Evolutionary conservation across 2,329 filamentous ascomycete species (phyloP), one percentile per base, ranked within the genome.

Genomic region (Fusarium sp.): DNA sequence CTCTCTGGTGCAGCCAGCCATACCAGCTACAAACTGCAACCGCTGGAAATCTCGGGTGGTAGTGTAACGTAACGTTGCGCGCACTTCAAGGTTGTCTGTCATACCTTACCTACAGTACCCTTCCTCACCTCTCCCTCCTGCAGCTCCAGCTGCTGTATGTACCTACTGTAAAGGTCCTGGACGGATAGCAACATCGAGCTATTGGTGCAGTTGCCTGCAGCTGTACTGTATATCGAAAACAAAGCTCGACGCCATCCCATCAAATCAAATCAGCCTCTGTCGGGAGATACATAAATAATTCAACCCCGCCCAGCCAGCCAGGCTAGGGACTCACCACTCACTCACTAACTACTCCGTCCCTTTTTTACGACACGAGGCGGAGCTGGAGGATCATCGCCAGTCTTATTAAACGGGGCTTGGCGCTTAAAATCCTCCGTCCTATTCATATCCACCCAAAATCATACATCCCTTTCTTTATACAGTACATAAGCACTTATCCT

Each of bases 51-150:
- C 38, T 65, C 57, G 44, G 61, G 53, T 67, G 62, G 63, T 54
- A 70, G 72, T 78, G 76, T 72, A 78, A 78, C 76, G 76, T 78
- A 76, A 77, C 77, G 76, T 78, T 77, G 71, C 75, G 74, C 68
- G 69, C 75, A 73, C 68, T 65, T 50, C 47, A 26, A 69, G 63
- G 58, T 61, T 69, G 72, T 68, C 63, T 66, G 47, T 63, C 47
- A 61, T 61, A 56, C 32, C 32, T 35, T 35, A 35, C 32, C 32
- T 35, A 35, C 32, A 7, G 3, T 35, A 35, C 47, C 47, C 28
- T 55, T 58, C 42, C 56, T 54, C 50, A 28, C 32, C 51, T 35
- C 26, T 26, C 28, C 28, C 6, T 35, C n/a, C 47, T 61, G 28
- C 48, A 61, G 58, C 58, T 44, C 38, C 30, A 44, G 50, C 45